Percentiles rank a stretch among this genome's conserved stretches.
Conservation (phyloP, 441 rosid species). For the Macaranga tanarius region DNA sequence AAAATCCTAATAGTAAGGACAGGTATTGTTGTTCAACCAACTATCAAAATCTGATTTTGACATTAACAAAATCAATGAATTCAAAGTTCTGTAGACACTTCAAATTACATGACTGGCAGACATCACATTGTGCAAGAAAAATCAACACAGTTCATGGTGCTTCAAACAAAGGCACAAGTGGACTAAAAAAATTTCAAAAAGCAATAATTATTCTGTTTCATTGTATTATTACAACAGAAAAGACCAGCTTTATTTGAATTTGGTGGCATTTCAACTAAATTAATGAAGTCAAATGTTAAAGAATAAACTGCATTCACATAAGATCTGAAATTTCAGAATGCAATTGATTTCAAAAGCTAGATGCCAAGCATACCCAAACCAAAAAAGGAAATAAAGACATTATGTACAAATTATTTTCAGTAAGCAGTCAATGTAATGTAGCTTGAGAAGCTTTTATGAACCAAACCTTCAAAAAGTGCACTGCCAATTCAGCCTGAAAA, state of each 20-base stretch:
- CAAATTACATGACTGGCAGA: background rate
- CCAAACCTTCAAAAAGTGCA: constrained; percentile 91
- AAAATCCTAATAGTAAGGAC: background rate
- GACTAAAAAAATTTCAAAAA: background rate
- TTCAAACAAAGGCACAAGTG: background rate
- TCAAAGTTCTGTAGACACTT: background rate
- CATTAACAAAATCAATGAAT: background rate
- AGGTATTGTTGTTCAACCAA: background rate
- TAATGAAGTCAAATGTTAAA: background rate
- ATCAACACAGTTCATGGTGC: background rate
- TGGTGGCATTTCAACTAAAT: background rate
- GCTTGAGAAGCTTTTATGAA: background rate
- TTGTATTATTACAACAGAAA: background rate
- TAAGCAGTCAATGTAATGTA: background rate
- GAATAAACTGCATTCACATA: background rate
- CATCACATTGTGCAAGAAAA: background rate
- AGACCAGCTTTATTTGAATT: background rate
- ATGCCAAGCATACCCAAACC: background rate
- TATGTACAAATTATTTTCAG: background rate
- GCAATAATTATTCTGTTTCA: background rate
- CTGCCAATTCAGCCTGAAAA: constrained; percentile 95
- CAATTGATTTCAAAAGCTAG: background rate
- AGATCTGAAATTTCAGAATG: background rate
- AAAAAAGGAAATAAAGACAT: background rate
- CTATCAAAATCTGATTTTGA: background rate